Percentiles rank a stretch among this genome's conserved stretches.
These are phyloP conservation scores for Peniophora sp. DNA, from an alignment of 1,284 basidiomycete species.

Conservation along the genomic window DNA sequence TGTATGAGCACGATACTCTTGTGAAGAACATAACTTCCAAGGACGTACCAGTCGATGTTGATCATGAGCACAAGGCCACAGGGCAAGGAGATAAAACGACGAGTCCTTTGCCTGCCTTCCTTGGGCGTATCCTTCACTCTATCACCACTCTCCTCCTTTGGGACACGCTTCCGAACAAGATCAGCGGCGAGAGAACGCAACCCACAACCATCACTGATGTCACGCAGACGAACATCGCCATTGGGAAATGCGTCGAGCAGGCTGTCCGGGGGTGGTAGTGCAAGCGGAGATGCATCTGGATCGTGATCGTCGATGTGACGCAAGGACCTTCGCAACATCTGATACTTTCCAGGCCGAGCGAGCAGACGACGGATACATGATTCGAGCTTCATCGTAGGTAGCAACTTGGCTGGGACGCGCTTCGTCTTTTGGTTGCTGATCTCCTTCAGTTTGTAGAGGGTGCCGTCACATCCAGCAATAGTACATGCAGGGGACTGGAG, in stretches of 20 bases:
- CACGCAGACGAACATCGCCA: constrained; percentile 3
- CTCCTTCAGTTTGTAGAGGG: constrained; percentile 2
- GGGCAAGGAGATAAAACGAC: constrained; percentile 15
- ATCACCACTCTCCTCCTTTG: constrained; percentile 1
- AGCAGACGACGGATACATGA: constrained; percentile 5
- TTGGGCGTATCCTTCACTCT: constrained; percentile 10
- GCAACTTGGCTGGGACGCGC: constrained; percentile 9
- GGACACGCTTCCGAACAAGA: constrained; percentile 6
- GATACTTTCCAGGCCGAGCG: constrained; percentile 9
- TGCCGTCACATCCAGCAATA: constrained; percentile 1
- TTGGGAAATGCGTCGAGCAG: neutral
- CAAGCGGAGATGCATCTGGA: constrained; percentile 4
- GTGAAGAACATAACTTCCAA: neutral
- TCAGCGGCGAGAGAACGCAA: constrained; percentile 14
- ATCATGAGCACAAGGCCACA: constrained; percentile 12
- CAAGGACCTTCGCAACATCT: constrained; percentile 3
- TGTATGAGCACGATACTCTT: neutral
- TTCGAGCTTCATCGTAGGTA: constrained; percentile 3
- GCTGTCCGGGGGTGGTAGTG: neutral
- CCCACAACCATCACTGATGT: constrained; percentile 16
- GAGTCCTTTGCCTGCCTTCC: constrained; percentile 9
- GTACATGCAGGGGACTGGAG: constrained; percentile 1
- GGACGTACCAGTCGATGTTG: constrained; percentile 16
- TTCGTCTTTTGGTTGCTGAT: constrained; percentile 1
- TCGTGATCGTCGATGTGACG: constrained; percentile 9